A percentile compares a stretch with the other conserved stretches of the same genome.
These are phyloP conservation scores for Raddia guianensis DNA, from an alignment of 176 grass and related monocot species.

Conservation along the genomic window DNA sequence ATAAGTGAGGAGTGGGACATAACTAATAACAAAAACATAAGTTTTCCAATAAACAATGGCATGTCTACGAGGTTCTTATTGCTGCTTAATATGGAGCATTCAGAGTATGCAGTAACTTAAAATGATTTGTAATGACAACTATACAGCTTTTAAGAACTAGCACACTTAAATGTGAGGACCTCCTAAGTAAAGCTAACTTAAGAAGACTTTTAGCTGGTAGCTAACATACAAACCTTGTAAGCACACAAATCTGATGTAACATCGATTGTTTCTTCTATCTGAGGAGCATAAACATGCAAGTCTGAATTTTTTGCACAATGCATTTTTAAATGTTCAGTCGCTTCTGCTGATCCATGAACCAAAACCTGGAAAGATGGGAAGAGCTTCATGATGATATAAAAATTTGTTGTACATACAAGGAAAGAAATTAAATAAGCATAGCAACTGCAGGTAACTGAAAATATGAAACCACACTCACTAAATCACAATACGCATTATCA, in stretches of 20 bases:
- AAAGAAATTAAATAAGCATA: conserved; percentile 30
- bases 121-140: conserved; percentile 1
- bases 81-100: neutral
- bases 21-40: too few relatives aligned
- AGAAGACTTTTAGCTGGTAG: conserved; percentile 1
- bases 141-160: conserved; percentile 22
- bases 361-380: conserved; percentile 57
- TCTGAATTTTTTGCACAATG: conserved; percentile 82
- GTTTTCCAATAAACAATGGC: neutral
- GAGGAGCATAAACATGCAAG: conserved; percentile 91
- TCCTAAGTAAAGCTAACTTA: conserved; percentile 15
- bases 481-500: neutral
- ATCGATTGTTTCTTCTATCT: conserved; percentile 97
- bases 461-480: neutral
- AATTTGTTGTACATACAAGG: conserved; percentile 1
- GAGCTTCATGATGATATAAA: conserved; percentile 24
- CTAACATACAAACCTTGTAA: conserved; percentile 75
- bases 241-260: conserved; percentile 98
- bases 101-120: conserved; percentile 27
- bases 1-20: neutral
- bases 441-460: conserved; percentile 31
- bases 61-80: neutral
- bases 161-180: conserved; percentile 12
- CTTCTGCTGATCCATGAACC: conserved; percentile 95
- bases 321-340: conserved; percentile 97